Evolutionary conservation across 1,139 yeast genomes (phyloP), one percentile per base, ranked within the genome.

Genomic region (Candida pseudoviswanathii): DNA sequence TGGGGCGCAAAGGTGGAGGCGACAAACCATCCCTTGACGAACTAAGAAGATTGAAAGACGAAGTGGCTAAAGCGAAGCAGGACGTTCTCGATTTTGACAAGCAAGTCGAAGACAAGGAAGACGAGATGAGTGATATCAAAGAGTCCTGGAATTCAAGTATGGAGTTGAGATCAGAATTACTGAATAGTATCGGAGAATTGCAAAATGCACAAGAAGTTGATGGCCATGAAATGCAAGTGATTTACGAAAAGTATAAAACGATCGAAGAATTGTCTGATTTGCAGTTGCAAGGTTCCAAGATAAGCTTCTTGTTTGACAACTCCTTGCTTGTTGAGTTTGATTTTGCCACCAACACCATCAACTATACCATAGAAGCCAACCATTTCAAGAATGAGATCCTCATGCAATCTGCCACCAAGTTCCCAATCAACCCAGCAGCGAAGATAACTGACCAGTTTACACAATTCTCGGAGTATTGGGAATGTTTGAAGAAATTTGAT

Each of bases 241-340:
- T 70, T 31, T 57, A 55, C 26, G 49, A 59, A 25, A 66, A 65
- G 47, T 63, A 61, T 52, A 60, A 61, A 37, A 38, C 64, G 3
- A 53, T 70, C 26, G 70, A 66, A 50, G 45, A 54, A 26, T 44
- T 66, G 3, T 54, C 73, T 1, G 55, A 59, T 0, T 55, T 71
- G 27, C 49, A 57, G 11, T 61, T 55, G 46, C 43, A 4, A 25
- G 24, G n/a, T 8, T 5, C 36, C 2, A 56, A 2, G 56, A 48
- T 2, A 40, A 38, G 4, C 45, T 64, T 67, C 44, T 44, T 47
- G 3, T 66, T 56, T 48, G 61, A 64, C 37, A 47, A 51, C 3
- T 45, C 55, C 4, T 48, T 66, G 3, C 38, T 45, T 2, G 48
- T 63, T 16, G 45, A 48, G 16, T 45, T 65, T 41, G 54, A 60